Conservation (phyloP, 139 green algal genomes). For the Chlamydomonas sp. region DNA sequence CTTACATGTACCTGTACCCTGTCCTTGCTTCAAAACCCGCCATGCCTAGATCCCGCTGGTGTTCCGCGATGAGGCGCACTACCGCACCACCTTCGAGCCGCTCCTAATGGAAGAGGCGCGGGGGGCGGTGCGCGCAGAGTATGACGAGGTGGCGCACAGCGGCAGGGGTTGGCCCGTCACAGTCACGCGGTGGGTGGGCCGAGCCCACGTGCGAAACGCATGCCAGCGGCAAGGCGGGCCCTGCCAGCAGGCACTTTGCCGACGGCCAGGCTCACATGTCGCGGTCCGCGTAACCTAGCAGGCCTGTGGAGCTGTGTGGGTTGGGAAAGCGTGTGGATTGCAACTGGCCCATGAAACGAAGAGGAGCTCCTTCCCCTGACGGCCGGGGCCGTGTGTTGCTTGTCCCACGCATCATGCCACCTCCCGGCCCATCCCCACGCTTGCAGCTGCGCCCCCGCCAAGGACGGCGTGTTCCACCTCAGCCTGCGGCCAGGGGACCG, state of each 20-base stretch:
- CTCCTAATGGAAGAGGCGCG: conserved; percentile 86
- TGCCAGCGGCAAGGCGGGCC: background rate
- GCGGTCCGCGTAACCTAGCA: too few species aligned
- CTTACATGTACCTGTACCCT: too few species aligned
- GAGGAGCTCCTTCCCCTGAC: conserved; percentile 6
- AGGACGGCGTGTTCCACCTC: conserved; percentile 36
- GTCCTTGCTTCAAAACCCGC: background rate
- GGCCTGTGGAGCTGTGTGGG: too few species aligned
- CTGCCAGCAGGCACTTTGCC: background rate
- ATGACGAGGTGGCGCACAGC: conserved; percentile 56
- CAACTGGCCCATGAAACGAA: background rate
- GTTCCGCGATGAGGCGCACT: conserved; percentile 62
- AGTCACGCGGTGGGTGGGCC: conserved; percentile 29
- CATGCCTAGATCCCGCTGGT: conserved; percentile 34
- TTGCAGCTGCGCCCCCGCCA: conserved; percentile 10
- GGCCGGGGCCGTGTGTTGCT: background rate
- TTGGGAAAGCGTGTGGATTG: background rate
- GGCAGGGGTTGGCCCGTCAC: conserved; percentile 33
- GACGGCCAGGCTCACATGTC: too few species aligned
- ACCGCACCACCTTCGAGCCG: conserved; percentile 78
- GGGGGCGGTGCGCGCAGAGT: conserved; percentile 59
- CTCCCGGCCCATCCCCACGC: background rate
- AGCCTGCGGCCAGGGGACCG: background rate
- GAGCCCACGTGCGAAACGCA: background rate
- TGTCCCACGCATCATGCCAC: background rate